Percentiles rank a stretch among this genome's conserved stretches.
Evolutionary conservation across 2,329 filamentous ascomycete species (phyloP).

Genomic region (Cladorrhinum sp.): DNA sequence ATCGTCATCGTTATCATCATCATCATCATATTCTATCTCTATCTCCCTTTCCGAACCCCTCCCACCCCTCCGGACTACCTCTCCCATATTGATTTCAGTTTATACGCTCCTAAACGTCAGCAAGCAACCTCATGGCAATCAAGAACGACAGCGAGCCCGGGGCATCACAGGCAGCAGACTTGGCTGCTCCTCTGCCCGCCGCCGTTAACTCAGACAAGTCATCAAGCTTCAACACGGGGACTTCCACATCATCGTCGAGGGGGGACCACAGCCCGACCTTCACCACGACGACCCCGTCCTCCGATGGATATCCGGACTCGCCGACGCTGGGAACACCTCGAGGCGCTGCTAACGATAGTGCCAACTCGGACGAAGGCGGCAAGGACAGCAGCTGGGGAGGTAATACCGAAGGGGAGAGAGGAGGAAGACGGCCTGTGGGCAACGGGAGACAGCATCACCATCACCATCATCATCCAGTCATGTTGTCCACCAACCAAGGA

Average conservation of each 20-base stretch:
- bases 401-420: neutral
- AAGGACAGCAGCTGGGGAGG: neutral
- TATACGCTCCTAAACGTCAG: no score
- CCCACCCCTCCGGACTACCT: neutral
- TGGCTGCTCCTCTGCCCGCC: neutral
- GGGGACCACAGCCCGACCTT: neutral
- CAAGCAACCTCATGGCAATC: neutral
- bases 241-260: neutral
- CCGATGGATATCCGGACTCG: constrained; percentile 6
- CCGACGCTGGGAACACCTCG: constrained; percentile 1
- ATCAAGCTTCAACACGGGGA: neutral
- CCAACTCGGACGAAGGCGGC: neutral
- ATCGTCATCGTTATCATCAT: no score
- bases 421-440: no score
- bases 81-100: neutral
- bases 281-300: neutral
- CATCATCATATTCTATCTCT: no score
- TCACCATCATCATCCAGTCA: neutral
- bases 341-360: neutral
- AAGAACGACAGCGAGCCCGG: neutral
- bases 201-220: neutral
- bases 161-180: neutral
- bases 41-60: neutral
- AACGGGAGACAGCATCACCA: no score
- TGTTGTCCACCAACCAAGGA: neutral